These are phyloP conservation scores for Neocallimastix lanati DNA, from an alignment of 192 early-diverging fungal genomes.

Conservation along the genomic window DNA sequence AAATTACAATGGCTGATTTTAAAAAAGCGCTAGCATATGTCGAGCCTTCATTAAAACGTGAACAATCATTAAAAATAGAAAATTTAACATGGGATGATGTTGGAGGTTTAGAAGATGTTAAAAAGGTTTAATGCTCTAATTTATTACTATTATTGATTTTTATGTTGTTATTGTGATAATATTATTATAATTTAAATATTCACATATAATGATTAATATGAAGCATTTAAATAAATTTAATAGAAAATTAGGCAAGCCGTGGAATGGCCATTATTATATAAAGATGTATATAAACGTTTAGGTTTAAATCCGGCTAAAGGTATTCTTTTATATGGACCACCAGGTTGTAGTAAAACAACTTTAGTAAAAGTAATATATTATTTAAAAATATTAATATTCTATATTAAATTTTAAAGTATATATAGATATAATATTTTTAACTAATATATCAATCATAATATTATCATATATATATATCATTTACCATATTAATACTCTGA, in stretches of 20 bases:
- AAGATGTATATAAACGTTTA: constrained; percentile 42
- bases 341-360: constrained; percentile 95
- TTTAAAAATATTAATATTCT: too few relatives aligned
- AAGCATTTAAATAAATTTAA: too few relatives aligned
- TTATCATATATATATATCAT: too few relatives aligned
- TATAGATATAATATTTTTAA: too few relatives aligned
- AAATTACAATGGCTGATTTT: constrained; percentile 39
- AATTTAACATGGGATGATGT: constrained; percentile 60
- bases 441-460: too few relatives aligned
- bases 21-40: constrained; percentile 34
- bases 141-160: too few relatives aligned
- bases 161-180: too few relatives aligned
- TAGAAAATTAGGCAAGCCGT: constrained; percentile 59
- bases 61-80: constrained; percentile 36
- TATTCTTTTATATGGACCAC: constrained; percentile 88
- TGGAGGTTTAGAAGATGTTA: constrained; percentile 70
- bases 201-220: too few relatives aligned
- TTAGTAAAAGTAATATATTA: constrained; percentile 21
- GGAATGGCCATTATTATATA: constrained; percentile 70
- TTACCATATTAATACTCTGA: too few relatives aligned
- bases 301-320: constrained; percentile 70
- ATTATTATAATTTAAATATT: too few relatives aligned
- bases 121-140: constrained; percentile 22
- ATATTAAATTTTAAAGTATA: too few relatives aligned
- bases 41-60: constrained; percentile 54